Base-by-base conservation (phyloP, 2,329 filamentous ascomycete species). In the Catunica adiposa region DNA sequence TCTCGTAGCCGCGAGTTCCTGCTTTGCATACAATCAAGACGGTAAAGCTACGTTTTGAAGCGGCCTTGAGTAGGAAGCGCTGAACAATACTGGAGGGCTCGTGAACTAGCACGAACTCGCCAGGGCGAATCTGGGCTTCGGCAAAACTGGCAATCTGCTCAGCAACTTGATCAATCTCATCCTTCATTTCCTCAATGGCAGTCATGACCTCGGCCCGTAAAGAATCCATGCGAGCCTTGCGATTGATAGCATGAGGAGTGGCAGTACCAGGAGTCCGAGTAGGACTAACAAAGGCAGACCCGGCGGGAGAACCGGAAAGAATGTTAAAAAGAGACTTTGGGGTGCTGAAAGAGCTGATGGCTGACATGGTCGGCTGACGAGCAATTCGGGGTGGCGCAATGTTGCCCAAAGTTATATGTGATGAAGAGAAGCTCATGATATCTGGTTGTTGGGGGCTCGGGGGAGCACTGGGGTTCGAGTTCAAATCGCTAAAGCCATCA, bases 131-230 rank as follows among this genome's bases (percentile, higher is more conserved):
- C 67, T 96, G 86, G 51, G 94, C 86, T 60, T 94, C 84, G 1
- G 89, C 86, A 61, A 89, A 85, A 22, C 82, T 80, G 1, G 90
- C 86, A 62, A 98, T 94, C 68, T 95, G 89, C 64, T 94, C 88
- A 65, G 96, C 92, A 6, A 89, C 89, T 65, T 90, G 85, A 61
- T 85, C 84, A 56, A 98, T 82, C 70, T 98, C 92, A 65, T 98
- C 92, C 67, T 94, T 86, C 59, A 98, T 89, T 67, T 98, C 92
- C 63, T 88, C 83, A 63, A 98, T 96, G 44, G 89, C 92, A 63
- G 92, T 86, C 61, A 96, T 83, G 25, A 97, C 84, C 68, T 97
- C 92, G 14, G 87, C 87, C 59, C 89, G 85, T 58, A 97, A 74
- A 60, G 94, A 84, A 59, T 85, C 77, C 55, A 72, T 67, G 59